Evolutionary conservation across 2,329 filamentous ascomycete genomes (phyloP).

Genomic region (Nothopassalora personata): DNA sequence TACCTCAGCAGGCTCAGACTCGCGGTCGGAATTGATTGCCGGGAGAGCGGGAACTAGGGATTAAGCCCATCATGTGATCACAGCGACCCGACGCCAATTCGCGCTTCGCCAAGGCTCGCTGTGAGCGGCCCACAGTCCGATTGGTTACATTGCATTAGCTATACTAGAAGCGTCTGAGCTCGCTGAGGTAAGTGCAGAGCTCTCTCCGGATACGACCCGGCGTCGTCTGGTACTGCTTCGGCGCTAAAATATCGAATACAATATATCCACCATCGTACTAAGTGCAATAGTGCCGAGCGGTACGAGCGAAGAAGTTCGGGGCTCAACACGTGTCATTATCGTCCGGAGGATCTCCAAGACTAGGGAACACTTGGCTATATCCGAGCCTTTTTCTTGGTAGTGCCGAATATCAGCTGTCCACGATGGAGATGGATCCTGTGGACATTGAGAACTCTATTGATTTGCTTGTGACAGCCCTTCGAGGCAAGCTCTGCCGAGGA

Average conservation of each 20-base stretch:
- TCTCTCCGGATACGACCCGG: background rate
- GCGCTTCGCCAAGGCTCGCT: no score
- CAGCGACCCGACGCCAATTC: no score
- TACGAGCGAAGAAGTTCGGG: background rate
- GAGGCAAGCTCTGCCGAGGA: background rate
- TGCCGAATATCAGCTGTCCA: background rate
- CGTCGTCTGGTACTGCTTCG: background rate
- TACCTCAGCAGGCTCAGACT: no score
- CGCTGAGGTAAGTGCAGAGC: background rate
- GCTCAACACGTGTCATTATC: background rate
- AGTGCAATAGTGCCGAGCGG: background rate
- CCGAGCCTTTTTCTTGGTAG: background rate
- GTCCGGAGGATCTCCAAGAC: background rate
- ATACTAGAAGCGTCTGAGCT: no score
- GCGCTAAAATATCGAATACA: background rate
- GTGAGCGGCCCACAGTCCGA: no score
- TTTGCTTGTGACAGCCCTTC: background rate
- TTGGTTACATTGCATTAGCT: no score
- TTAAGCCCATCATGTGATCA: no score
- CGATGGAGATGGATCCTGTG: no score
- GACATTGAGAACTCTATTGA: background rate
- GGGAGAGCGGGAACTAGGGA: no score
- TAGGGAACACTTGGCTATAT: background rate
- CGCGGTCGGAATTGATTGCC: no score
- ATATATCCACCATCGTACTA: background rate